Evolutionary conservation across 2,329 filamentous ascomycete genomes (phyloP).

Genomic region (Arthrobotrys sinensis): DNA sequence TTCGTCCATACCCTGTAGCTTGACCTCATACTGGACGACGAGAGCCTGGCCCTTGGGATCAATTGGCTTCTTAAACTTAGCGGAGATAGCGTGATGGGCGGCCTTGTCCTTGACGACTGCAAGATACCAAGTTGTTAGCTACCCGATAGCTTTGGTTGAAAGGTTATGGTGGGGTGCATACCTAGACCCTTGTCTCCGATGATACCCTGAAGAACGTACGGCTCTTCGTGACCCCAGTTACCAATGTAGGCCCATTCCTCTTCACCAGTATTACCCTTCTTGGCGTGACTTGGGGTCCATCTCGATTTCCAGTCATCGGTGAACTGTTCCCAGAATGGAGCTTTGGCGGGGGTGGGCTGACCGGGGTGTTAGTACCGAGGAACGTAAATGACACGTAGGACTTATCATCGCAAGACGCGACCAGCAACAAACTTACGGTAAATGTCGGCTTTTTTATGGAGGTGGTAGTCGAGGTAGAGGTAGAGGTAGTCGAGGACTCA

Average conservation of each 20-base stretch:
- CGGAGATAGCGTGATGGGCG: conserved; percentile 98
- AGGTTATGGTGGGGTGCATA: conserved; percentile 44
- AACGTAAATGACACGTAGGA: conserved; percentile 1
- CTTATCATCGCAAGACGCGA: not conserved
- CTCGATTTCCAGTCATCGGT: conserved; percentile 93
- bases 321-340: conserved; percentile 98
- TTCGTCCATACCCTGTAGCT: conserved; percentile 87
- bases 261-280: conserved; percentile 87
- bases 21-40: conserved; percentile 99
- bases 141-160: conserved; percentile 7
- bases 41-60: conserved; percentile 98
- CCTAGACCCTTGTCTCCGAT: conserved; percentile 91
- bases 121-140: conserved; percentile 58
- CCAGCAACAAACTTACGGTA: conserved; percentile 77
- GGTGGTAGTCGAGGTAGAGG: conserved; percentile 71
- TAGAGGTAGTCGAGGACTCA: conserved; percentile 64
- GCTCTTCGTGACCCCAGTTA: conserved; percentile 97
- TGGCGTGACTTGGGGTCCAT: conserved; percentile 96
- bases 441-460: conserved; percentile 82
- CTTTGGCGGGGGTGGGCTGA: conserved; percentile 85
- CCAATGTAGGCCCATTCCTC: conserved; percentile 98
- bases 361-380: conserved; percentile 31
- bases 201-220: conserved; percentile 88
- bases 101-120: conserved; percentile 94
- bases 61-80: conserved; percentile 96